Conservation (phyloP, 2,329 filamentous ascomycete species). For the Tolypocladium guangdongense region DNA sequence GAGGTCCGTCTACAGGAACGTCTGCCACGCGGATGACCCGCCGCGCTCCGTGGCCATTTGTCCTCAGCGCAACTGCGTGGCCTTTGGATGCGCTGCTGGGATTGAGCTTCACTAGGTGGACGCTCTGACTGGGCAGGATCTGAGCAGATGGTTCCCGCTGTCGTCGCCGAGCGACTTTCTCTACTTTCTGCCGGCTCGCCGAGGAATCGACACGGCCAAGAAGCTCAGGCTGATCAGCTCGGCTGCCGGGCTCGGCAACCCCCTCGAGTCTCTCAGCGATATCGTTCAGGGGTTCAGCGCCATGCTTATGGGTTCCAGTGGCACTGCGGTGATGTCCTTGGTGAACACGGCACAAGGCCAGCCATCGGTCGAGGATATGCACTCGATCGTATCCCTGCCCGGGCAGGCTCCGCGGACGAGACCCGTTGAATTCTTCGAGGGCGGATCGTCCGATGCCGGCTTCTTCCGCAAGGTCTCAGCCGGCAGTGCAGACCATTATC, state of each 20-base stretch:
- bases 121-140: slow-evolving; percentile 32
- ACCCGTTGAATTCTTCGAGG: neutral
- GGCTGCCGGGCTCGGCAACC: slow-evolving; percentile 27
- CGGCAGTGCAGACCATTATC: slow-evolving; percentile 46
- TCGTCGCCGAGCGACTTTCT: slow-evolving; percentile 42
- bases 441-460: neutral
- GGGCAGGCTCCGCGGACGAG: neutral
- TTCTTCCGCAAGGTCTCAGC: slow-evolving; percentile 21
- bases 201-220: slow-evolving; percentile 35
- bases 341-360: neutral
- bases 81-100: slow-evolving; percentile 51
- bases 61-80: slow-evolving; percentile 52
- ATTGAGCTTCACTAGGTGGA: slow-evolving; percentile 53
- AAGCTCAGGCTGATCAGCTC: slow-evolving; percentile 54
- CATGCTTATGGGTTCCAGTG: slow-evolving; percentile 9
- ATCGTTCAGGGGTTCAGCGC: slow-evolving; percentile 12
- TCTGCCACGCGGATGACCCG: slow-evolving; percentile 51
- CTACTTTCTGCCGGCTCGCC: slow-evolving; percentile 47
- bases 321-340: slow-evolving; percentile 9
- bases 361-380: neutral
- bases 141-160: slow-evolving; percentile 45
- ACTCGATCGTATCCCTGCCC: neutral
- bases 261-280: slow-evolving; percentile 9
- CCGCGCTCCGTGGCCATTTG: slow-evolving; percentile 56
- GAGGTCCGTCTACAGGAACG: slow-evolving; percentile 26